Conservation (phyloP, 164 flowering plant genomes). For the Echeveria elegans region DNA sequence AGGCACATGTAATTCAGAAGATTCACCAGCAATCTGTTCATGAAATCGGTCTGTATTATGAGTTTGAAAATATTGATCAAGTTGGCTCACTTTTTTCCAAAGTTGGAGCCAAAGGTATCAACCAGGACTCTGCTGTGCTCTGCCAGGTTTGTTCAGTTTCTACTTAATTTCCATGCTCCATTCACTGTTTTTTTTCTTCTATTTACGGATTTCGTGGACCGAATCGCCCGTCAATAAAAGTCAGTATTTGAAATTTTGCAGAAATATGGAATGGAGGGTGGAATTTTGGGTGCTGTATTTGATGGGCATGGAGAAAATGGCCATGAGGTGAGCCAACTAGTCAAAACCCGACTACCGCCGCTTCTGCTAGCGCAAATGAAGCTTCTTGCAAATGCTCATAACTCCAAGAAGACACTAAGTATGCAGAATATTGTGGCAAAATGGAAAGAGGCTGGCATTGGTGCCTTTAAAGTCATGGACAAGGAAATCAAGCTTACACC, state of each 20-base stretch:
- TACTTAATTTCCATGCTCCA: not conserved
- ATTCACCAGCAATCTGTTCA: slow-evolving; percentile 20
- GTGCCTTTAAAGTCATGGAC: slow-evolving; percentile 69
- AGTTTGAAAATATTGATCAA: slow-evolving; percentile 8
- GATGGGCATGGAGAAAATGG: slow-evolving; percentile 88
- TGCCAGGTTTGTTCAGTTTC: slow-evolving; percentile 35
- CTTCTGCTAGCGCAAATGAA: slow-evolving; percentile 39
- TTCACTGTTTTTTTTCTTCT: not conserved
- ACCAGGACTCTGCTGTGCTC: slow-evolving; percentile 67
- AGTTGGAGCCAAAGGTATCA: slow-evolving; percentile 55
- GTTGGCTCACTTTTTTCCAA: slow-evolving; percentile 47
- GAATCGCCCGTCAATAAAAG: not conserved
- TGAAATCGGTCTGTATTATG: slow-evolving; percentile 24
- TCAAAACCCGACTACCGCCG: slow-evolving; percentile 42
- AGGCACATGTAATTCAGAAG: slow-evolving; percentile 37
- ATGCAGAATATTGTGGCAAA: slow-evolving; percentile 16
- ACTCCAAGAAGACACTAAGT: slow-evolving; percentile 11
- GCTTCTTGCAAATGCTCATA: slow-evolving; percentile 13
- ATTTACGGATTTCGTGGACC: not conserved
- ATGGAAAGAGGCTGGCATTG: slow-evolving; percentile 53
- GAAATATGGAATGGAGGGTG: slow-evolving; percentile 56
- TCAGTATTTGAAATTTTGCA: slow-evolving; percentile 9
- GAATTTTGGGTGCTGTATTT: slow-evolving; percentile 65
- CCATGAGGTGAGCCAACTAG: slow-evolving; percentile 60
- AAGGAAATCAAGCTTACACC: slow-evolving; percentile 69